Percentiles rank a stretch among this genome's conserved stretches.
Conservation (phyloP, 2,329 filamentous ascomycete genomes). For the Penicillium sp. region DNA sequence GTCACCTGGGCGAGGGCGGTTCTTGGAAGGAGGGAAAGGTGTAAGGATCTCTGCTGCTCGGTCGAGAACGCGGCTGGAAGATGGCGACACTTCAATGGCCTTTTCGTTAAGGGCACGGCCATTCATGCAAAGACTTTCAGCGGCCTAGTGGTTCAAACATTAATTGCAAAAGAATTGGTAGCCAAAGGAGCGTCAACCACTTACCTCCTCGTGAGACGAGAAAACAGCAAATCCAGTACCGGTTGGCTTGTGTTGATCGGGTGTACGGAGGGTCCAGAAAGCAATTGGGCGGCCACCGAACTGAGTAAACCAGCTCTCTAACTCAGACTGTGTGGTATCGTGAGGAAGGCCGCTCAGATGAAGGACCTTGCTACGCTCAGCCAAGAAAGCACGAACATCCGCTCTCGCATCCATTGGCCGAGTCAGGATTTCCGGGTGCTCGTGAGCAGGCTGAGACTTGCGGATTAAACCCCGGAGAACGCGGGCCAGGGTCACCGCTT, state of each 20-base stretch:
- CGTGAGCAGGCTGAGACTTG: conserved; percentile 92
- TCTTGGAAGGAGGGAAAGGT: conserved; percentile 98
- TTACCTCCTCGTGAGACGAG: conserved; percentile 97
- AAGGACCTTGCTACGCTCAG: conserved; percentile 95
- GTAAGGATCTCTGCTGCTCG: conserved; percentile 94
- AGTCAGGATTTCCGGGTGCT: conserved; percentile 92
- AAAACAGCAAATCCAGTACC: conserved; percentile 98
- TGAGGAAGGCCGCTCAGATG: conserved; percentile 98
- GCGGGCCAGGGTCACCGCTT: conserved; percentile 90
- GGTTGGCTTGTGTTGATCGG: conserved; percentile 99
- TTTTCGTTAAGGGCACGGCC: conserved; percentile 97
- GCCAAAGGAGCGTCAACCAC: conserved; percentile 37
- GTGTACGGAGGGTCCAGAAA: conserved; percentile 97
- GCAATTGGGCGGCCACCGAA: conserved; percentile 97
- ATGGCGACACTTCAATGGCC: conserved; percentile 97
- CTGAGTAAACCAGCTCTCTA: conserved; percentile 99
- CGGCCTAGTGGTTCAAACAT: conserved; percentile 61
- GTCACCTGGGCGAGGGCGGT: conserved; percentile 92
- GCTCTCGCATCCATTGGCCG: conserved; percentile 96
- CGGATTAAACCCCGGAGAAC: conserved; percentile 91
- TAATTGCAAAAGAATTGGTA: conserved; percentile 18
- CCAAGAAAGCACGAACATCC: conserved; percentile 93
- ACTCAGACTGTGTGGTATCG: conserved; percentile 96
- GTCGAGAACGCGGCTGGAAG: conserved; percentile 94
- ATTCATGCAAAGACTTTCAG: conserved; percentile 98